Base-by-base conservation (phyloP, 441 rosid species). In the Arabidopsis lyrata region DNA sequence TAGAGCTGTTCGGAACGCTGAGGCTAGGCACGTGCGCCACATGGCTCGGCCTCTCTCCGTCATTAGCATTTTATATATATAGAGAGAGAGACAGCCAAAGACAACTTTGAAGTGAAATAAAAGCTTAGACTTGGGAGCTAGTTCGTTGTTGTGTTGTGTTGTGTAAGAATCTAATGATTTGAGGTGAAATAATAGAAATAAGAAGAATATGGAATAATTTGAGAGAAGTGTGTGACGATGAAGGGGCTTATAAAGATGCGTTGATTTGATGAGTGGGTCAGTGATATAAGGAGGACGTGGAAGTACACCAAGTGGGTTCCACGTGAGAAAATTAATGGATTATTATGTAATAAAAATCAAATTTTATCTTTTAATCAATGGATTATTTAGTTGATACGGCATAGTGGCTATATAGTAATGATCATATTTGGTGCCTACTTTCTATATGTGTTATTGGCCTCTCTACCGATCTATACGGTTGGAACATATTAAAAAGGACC, bases 1-100 rank as follows among this genome's bases (percentile, higher is more conserved):
- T 47, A 91, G 78, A 55, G 92, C 88, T 5, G 92, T 82, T 29
- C 97, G 81, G 57, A 86, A 83, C 66, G 88, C 88, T 35, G 94
- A 75, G 79, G 85, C 80, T 0, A 91, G 82, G 82, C 87, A 84
- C 22, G 77, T 70, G 41, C 66, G 81, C 97, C 92, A 87, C 55
- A 78, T 68, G 12, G 73, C 76, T 73, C 69, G 77, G 29, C 74
- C 79, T 75, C 81, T 65, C 35, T 63, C 73, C 6, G 76, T 75
- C 73, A 70, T 79, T 66, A 14, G 63, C 77, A 77, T 71, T 77
- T 11, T 59, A 64, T 35, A 63, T 22, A 63, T 5, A 72, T 2
- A 55, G 36, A 60, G 39, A 52, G 42, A 62, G 64, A 47, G 42
- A 45, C 59, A n/a, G 8, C 18, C 41, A 15, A 22, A 77, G 16